Base-by-base conservation (phyloP, 1,139 yeast species). In the Meyerozyma sp. region DNA sequence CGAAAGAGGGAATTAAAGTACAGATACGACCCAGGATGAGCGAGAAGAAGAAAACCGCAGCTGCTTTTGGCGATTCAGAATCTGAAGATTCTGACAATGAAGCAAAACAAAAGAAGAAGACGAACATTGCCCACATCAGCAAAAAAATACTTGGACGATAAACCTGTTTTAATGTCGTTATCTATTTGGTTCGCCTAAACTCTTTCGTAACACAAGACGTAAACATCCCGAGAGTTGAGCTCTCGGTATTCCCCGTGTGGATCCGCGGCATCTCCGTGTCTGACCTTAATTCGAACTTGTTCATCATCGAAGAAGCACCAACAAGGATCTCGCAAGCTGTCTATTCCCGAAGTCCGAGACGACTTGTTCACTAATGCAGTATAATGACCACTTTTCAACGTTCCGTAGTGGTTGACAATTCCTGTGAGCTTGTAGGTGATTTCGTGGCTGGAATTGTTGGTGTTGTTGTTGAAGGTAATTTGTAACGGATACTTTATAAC, bases 241-340 rank as follows among this genome's bases (percentile, higher is more conserved):
- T 69, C 66, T 13, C 66, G 65, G 41, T 65, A 40, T 25, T 58
- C 68, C 34, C 65, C 68, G 28, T 63, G 64, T n/a, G 58, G 57
- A 16, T 53, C 54, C 41, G 60, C 62, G 13, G 65, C 53, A 42
- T 66, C 65, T 10, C 84, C 83, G 51, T 79, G 81, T 16, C 68
- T 65, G 11, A 70, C 51, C 40, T 72, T 69, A 8, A 70, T 69
- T 44, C 74, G 74, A 1, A 82, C 82, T 38, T 66, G 63, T 46
- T 81, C 89, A 59, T 85, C 94, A 56, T 85, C 93, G 60, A 84
- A 85, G 47, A 77, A 74, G 56, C 84, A 82, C 93, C 93, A 84
- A 44, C 54, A 59, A 8, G 69, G 68, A 32, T 56, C 51, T n/a
- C 40, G 48, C 42, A 61, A 49, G 39, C 53, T 55, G 30, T 51